These are phyloP conservation scores for Dactylellina haptotyla DNA, from an alignment of 2,329 filamentous ascomycete genomes.

Conservation along the genomic window DNA sequence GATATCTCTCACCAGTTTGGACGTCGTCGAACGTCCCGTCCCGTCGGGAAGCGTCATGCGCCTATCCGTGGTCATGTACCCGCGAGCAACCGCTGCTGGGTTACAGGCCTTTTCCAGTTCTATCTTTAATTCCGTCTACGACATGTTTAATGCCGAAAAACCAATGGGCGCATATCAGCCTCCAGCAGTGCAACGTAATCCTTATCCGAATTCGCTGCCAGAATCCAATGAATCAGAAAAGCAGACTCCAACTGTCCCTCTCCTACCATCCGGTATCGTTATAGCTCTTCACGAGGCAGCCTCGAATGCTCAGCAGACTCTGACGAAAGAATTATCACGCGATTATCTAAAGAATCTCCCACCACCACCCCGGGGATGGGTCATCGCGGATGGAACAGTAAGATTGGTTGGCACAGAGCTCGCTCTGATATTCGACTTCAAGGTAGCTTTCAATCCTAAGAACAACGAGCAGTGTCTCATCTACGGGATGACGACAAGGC, in stretches of 20 bases:
- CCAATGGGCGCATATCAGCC: slow-evolving; percentile 17
- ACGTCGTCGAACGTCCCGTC: slow-evolving; percentile 33
- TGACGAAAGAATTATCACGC: slow-evolving; percentile 32
- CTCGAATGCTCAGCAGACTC: slow-evolving; percentile 10
- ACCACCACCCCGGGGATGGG: slow-evolving; percentile 45
- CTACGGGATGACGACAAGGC: slow-evolving; percentile 26
- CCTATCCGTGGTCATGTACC: slow-evolving; percentile 30
- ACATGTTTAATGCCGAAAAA: slow-evolving; percentile 12
- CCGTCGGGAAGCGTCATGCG: slow-evolving; percentile 29
- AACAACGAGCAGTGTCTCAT: slow-evolving; percentile 40
- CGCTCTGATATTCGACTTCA: slow-evolving; percentile 42
- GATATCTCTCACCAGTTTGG: slow-evolving; percentile 30
- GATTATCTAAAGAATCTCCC: slow-evolving; percentile 40
- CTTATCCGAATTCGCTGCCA: neutral
- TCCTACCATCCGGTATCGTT: slow-evolving; percentile 40
- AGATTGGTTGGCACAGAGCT: slow-evolving; percentile 42
- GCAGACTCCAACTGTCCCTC: slow-evolving; percentile 16
- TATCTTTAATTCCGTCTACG: slow-evolving; percentile 24
- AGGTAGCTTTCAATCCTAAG: slow-evolving; percentile 49
- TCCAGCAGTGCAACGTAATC: slow-evolving; percentile 11
- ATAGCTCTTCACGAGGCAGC: slow-evolving; percentile 49
- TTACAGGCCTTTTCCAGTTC: slow-evolving; percentile 35
- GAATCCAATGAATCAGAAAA: slow-evolving; percentile 13
- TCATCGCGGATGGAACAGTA: slow-evolving; percentile 44
- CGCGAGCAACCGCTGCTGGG: slow-evolving; percentile 40